Base-by-base conservation (phyloP, 1,139 yeast genomes). In the Candida tunisiensis region DNA sequence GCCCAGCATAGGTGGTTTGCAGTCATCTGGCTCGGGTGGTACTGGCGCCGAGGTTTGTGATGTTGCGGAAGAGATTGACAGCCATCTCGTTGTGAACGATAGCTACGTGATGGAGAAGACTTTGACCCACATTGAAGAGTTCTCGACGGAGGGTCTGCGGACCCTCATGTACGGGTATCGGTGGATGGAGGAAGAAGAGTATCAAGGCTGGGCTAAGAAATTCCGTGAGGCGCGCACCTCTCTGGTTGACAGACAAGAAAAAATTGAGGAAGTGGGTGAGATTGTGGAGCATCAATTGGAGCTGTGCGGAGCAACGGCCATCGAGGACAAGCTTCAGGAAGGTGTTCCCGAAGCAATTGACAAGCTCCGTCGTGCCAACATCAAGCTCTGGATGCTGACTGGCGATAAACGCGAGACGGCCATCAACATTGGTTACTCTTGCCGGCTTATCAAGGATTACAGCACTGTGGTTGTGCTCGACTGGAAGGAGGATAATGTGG, bases 371-470 rank as follows among this genome's bases (percentile, higher is more conserved):
- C 63, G 93, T 34, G 98, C 98, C 0, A 93, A 93, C 4, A 83
- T 88, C 32, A 80, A 75, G 44, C 55, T 91, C 60, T 88, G 99
- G 98, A 88, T 88, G 95, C 60, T 88, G 32, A 88, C 99, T 0
- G 99, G 99, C 28, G 99, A 88, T 47, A 88, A 88, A 46, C 62
- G 95, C 34, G 99, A 91, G 51, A 91, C 99, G 0, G 98, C 99
- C 1, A 83, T 88, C 33, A 88, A 83, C 44, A 88, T 91, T 49
- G 98, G 98, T 1, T 80, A 85, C 45, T 77, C 96, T 4, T 91
- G 98, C 51, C 73, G 85, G 19, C 58, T 91, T 34, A 85, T 91
- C 41, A 80, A 85, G 45, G 98, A 88, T 43, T 91, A 78, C 46
- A 82, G 95, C 0, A 78, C 93, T 0, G 79, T 85, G 6, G 71